phyloP scores from a whole-genome alignment of 345 rosid species.

The Camelina laxa region DNA sequence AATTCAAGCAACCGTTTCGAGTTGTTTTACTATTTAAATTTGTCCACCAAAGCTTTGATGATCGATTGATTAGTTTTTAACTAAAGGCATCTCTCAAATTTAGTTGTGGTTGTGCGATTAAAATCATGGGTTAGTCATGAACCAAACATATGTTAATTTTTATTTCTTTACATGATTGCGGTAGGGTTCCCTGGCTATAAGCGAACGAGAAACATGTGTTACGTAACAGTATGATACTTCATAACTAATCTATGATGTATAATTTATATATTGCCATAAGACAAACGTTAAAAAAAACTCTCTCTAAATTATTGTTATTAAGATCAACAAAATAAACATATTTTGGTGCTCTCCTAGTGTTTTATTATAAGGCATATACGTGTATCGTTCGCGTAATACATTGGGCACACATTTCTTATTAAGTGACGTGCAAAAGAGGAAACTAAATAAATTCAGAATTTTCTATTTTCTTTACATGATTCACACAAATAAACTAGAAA shows the following conservation, averaged over 20 bases:
- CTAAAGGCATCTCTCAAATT: slow-evolving; percentile 28
- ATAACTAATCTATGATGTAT: slow-evolving; percentile 32
- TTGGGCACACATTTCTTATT: slow-evolving; percentile 35
- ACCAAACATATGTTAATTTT: slow-evolving; percentile 38
- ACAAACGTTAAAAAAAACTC: slow-evolving; percentile 18
- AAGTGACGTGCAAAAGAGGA: slow-evolving; percentile 48
- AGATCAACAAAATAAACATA: not conserved
- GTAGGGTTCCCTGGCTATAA: slow-evolving; percentile 1
- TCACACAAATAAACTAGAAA: slow-evolving; percentile 2
- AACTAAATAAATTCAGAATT: slow-evolving; percentile 16
- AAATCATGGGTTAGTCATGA: slow-evolving; percentile 43
- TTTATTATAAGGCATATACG: not conserved
- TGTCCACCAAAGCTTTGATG: slow-evolving; percentile 32
- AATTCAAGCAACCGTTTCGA: slow-evolving; percentile 46
- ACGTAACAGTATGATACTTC: slow-evolving; percentile 25
- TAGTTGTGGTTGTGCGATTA: slow-evolving; percentile 34
- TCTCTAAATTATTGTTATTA: not conserved
- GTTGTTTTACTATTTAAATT: slow-evolving; percentile 31
- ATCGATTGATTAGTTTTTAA: slow-evolving; percentile 27
- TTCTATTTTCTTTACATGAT: slow-evolving; percentile 4
- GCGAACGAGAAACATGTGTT: slow-evolving; percentile 37
- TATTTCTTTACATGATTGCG: slow-evolving; percentile 10
- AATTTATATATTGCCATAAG: not conserved
- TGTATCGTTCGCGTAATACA: slow-evolving; percentile 20
- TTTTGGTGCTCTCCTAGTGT: slow-evolving; percentile 2